These are phyloP conservation scores for Salicornia ramosissima DNA, from an alignment of 148 eudicot species.

Conservation along the genomic window DNA sequence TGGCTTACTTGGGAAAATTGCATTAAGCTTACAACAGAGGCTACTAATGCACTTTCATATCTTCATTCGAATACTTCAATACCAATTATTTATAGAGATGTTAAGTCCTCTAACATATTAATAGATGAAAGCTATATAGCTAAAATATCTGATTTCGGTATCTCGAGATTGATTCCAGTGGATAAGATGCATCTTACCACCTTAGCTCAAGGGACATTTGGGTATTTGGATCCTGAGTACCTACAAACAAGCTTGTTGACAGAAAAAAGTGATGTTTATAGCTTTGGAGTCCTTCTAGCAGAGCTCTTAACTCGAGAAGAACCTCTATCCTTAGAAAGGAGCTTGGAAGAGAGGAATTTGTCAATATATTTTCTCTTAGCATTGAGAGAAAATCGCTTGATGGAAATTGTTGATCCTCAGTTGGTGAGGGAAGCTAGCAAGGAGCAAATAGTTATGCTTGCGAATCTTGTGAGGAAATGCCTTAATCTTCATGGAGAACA, in stretches of 20 bases:
- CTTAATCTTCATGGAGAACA: constrained; percentile 18
- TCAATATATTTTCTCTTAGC: constrained; percentile 11
- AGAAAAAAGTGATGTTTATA: constrained; percentile 29
- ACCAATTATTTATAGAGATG: constrained; percentile 23
- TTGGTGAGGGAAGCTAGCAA: constrained; percentile 18
- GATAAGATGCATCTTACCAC: constrained; percentile 23
- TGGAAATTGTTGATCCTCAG: constrained; percentile 25
- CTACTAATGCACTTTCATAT: constrained; percentile 17
- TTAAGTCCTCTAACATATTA: too few relatives aligned
- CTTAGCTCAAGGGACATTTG: constrained; percentile 19
- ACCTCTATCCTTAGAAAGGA: constrained; percentile 8
- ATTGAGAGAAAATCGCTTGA: constrained; percentile 11
- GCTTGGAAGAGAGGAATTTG: constrained; percentile 18
- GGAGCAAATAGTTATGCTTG: constrained; percentile 13
- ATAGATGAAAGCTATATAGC: constrained; percentile 12
- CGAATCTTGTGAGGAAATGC: constrained; percentile 19
- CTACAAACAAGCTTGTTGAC: constrained; percentile 18
- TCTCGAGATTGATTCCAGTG: constrained; percentile 14
- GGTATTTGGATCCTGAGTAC: constrained; percentile 30
- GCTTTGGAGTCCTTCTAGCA: constrained; percentile 23
- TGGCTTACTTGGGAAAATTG: constrained; percentile 4
- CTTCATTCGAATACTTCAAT: constrained; percentile 26
- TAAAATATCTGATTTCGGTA: constrained; percentile 25
- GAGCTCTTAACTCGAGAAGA: constrained; percentile 19
- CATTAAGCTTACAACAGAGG: neutral